phyloP scores from a whole-genome alignment of 306 rosid genomes.

The Prunus mume region DNA sequence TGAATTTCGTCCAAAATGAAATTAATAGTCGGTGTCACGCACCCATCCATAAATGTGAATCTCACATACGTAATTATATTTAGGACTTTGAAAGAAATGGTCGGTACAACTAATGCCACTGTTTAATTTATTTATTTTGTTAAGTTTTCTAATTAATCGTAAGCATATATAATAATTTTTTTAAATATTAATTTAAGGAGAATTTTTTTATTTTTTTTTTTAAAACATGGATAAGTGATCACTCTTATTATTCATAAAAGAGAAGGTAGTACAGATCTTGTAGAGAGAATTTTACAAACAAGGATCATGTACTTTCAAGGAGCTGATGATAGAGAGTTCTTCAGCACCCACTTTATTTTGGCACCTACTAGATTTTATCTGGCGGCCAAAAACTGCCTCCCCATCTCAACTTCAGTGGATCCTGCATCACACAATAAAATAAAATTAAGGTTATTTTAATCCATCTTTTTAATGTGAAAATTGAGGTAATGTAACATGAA shows the following conservation, averaged over 20 bases:
- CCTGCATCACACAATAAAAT: background rate
- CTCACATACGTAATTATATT: background rate
- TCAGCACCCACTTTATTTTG: background rate
- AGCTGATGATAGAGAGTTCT: background rate
- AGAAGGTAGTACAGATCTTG: background rate
- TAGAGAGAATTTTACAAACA: background rate
- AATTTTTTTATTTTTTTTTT: no score
- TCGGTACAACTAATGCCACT: no score
- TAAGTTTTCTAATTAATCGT: no score
- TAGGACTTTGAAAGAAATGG: background rate
- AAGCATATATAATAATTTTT: no score
- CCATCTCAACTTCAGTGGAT: background rate
- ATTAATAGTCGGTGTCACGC: no score
- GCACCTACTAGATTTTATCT: background rate
- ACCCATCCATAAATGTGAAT: background rate
- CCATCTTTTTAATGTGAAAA: no score
- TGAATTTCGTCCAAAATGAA: background rate
- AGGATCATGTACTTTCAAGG: background rate
- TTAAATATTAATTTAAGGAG: no score
- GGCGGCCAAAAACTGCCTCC: background rate
- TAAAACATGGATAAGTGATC: background rate
- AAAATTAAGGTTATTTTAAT: background rate
- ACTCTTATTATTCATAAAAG: background rate
- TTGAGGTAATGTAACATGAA: background rate
- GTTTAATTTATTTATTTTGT: no score